A percentile compares a stretch with the other conserved stretches of the same genome.
Evolutionary conservation across 805 yeast species (phyloP).

Genomic region (Metschnikowia colocasiae): DNA sequence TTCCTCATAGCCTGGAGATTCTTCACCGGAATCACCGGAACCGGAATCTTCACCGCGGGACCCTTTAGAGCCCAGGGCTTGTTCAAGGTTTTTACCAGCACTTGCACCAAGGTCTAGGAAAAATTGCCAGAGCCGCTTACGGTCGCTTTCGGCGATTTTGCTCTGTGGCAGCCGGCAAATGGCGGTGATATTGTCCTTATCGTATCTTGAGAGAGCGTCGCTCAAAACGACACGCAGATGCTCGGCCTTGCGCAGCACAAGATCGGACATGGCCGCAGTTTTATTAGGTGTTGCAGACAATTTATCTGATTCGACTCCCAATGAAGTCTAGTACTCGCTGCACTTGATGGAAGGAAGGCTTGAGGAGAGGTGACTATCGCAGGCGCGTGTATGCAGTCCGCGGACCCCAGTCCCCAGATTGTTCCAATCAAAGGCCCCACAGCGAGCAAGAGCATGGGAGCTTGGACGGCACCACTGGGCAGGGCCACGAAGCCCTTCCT

Average conservation of each 20-base stretch:
- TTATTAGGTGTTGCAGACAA: not conserved
- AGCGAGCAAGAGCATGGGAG: no score
- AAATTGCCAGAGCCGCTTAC: not conserved
- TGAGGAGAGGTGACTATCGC: not conserved
- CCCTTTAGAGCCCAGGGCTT: not conserved
- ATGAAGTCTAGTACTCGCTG: not conserved
- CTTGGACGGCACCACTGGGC: no score
- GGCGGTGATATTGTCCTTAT: not conserved
- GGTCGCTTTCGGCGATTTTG: not conserved
- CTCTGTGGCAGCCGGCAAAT: not conserved
- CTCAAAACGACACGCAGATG: not conserved
- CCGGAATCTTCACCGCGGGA: not conserved
- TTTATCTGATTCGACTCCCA: not conserved
- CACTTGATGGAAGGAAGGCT: not conserved
- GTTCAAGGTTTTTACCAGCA: not conserved
- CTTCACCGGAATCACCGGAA: not conserved
- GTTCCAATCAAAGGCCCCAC: no score
- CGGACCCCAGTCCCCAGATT: no score
- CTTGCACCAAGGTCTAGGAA: not conserved
- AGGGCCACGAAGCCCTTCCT: not conserved
- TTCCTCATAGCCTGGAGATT: not conserved
- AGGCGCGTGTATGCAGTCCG: not conserved
- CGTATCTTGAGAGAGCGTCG: not conserved
- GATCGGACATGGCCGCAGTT: not conserved
- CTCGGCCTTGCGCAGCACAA: not conserved